Conservation (phyloP, 345 rosid species). For the Eutrema heterophyllum region DNA sequence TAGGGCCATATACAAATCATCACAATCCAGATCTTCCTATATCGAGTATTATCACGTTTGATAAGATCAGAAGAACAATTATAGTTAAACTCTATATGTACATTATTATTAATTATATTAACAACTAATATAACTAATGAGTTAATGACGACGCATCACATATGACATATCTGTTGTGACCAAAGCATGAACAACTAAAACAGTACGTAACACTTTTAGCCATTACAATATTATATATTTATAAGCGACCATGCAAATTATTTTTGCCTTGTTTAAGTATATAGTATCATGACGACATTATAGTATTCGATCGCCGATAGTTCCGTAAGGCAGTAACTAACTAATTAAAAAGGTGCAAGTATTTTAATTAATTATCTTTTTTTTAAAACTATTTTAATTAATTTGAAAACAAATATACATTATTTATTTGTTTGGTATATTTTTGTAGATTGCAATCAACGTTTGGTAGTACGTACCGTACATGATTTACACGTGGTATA, state of each 20-base stretch:
- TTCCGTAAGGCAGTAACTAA: not conserved
- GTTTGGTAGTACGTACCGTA: not conserved
- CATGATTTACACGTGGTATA: conserved; percentile 2
- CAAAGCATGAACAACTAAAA: conserved; percentile 12
- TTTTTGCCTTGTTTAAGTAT: not conserved
- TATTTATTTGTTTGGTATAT: not conserved
- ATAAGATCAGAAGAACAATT: not conserved
- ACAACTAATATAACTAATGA: not conserved
- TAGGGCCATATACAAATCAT: conserved; percentile 9
- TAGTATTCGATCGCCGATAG: not conserved
- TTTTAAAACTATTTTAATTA: not conserved
- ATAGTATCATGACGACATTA: not conserved
- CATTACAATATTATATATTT: not conserved
- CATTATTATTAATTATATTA: not conserved
- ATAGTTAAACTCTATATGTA: not conserved
- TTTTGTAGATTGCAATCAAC: not conserved
- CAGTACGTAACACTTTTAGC: not conserved
- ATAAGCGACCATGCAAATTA: not conserved
- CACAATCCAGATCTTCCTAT: conserved; percentile 2
- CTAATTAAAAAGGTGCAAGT: not conserved
- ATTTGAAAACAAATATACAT: not conserved
- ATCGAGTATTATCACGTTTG: not conserved
- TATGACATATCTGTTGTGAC: not conserved
- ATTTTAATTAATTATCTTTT: not conserved
- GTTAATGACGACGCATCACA: not conserved